Evolutionary conservation across 768 basidiomycete species (phyloP).

Genomic region (Suillus weaverae): DNA sequence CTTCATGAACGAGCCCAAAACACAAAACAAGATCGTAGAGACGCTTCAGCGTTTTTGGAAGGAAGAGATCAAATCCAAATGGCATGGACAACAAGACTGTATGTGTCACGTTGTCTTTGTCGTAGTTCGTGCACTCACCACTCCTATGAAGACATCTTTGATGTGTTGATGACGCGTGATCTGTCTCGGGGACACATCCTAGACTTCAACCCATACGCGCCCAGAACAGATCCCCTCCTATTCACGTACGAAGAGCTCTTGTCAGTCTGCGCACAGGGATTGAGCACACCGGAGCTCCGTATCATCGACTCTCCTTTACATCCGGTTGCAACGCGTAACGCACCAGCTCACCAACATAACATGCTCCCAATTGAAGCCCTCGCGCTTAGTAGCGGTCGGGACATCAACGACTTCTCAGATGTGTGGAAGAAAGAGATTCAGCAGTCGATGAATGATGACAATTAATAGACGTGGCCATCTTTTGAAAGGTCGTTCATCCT

Average conservation of each 20-base stretch:
- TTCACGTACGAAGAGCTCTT: slow-evolving; percentile 81
- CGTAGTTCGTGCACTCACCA: neutral
- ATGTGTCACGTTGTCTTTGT: slow-evolving; percentile 25
- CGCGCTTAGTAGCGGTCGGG: slow-evolving; percentile 70
- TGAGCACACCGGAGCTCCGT: slow-evolving; percentile 44
- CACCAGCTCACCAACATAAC: slow-evolving; percentile 80
- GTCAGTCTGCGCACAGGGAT: slow-evolving; percentile 30
- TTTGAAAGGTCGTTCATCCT: neutral
- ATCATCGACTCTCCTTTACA: slow-evolving; percentile 77
- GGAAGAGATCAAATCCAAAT: slow-evolving; percentile 57
- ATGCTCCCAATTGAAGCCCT: slow-evolving; percentile 91
- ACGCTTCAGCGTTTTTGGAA: slow-evolving; percentile 68
- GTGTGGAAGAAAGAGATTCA: slow-evolving; percentile 58
- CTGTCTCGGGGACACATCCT: slow-evolving; percentile 74
- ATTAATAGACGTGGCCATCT: neutral
- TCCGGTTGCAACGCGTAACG: slow-evolving; percentile 62
- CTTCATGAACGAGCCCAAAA: slow-evolving; percentile 68
- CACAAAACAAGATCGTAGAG: slow-evolving; percentile 49
- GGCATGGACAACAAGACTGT: slow-evolving; percentile 67
- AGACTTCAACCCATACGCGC: slow-evolving; percentile 89
- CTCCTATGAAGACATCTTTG: slow-evolving; percentile 66
- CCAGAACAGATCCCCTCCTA: slow-evolving; percentile 83
- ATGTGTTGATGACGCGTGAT: slow-evolving; percentile 84
- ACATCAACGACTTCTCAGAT: slow-evolving; percentile 71
- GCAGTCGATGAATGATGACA: slow-evolving; percentile 27